Evolutionary conservation across 2,329 filamentous ascomycete genomes (phyloP).

Genomic region (Epicoccum sorghinum): DNA sequence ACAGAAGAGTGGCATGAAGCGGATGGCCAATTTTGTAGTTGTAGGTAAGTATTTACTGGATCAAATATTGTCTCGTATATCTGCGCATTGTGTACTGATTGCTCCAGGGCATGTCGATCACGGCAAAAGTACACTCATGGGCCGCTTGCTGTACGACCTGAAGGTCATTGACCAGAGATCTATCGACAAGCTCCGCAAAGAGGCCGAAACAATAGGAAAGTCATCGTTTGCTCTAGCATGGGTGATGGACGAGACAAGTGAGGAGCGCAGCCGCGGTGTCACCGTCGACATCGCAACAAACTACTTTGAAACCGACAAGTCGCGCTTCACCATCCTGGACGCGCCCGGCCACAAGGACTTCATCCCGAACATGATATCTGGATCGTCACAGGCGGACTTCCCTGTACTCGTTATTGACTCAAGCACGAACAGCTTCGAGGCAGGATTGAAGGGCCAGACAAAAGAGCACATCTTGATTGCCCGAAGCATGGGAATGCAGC

Average conservation of each 20-base stretch:
- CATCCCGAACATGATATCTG: conserved; percentile 98
- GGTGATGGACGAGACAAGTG: conserved; percentile 91
- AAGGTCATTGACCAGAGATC: conserved; percentile 87
- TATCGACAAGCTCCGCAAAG: conserved; percentile 83
- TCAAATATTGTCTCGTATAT: neutral
- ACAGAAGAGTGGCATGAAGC: conserved; percentile 75
- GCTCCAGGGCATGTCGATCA: conserved; percentile 87
- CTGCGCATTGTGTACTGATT: conserved; percentile 3
- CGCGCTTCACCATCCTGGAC: conserved; percentile 91
- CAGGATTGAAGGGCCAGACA: conserved; percentile 90
- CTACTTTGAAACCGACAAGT: conserved; percentile 87
- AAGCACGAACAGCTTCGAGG: conserved; percentile 88
- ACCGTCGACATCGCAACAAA: conserved; percentile 97
- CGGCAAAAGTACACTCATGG: conserved; percentile 97
- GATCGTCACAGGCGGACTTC: conserved; percentile 93
- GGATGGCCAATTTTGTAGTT: conserved; percentile 87
- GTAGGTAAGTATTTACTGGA: conserved; percentile 67
- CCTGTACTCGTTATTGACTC: conserved; percentile 94
- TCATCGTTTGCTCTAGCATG: conserved; percentile 95
- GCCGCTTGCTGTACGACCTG: conserved; percentile 85
- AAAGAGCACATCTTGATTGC: conserved; percentile 90
- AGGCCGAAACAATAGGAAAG: conserved; percentile 91
- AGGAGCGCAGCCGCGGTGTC: conserved; percentile 87
- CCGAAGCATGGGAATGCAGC: conserved; percentile 87
- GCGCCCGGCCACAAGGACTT: conserved; percentile 95